phyloP scores from a whole-genome alignment of 768 basidiomycete genomes.

The Amanita phalloides region DNA sequence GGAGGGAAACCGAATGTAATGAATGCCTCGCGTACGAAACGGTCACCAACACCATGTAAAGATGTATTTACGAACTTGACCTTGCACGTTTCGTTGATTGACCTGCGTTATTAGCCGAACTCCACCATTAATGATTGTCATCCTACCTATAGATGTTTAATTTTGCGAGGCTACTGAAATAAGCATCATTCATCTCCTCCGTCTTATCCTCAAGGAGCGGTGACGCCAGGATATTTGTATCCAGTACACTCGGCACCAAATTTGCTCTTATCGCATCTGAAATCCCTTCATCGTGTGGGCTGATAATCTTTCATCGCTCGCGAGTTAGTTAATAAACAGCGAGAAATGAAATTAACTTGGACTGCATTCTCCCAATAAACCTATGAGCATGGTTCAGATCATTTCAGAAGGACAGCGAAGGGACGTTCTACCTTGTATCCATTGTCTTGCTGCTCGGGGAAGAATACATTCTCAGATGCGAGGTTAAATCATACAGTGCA shows the following conservation, averaged over 20 bases:
- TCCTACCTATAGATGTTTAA: constrained; percentile 19
- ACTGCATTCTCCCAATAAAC: constrained; percentile 89
- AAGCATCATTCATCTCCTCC: constrained; percentile 43
- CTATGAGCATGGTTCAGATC: constrained; percentile 21
- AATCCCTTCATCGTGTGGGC: constrained; percentile 75
- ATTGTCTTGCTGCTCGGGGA: constrained; percentile 55
- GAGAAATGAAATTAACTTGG: constrained; percentile 35
- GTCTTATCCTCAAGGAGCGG: constrained; percentile 46
- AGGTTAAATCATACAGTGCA: background rate
- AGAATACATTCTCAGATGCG: background rate
- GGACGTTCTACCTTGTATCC: constrained; percentile 60
- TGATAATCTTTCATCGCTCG: constrained; percentile 51
- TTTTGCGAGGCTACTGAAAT: constrained; percentile 34
- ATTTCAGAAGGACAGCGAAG: background rate
- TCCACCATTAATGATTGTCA: background rate
- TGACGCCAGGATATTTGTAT: constrained; percentile 24
- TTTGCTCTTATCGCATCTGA: constrained; percentile 52
- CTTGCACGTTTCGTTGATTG: constrained; percentile 23
- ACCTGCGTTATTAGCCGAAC: background rate
- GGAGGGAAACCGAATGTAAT: constrained; percentile 44
- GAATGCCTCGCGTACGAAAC: constrained; percentile 49
- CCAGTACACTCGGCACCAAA: constrained; percentile 42
- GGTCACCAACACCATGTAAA: constrained; percentile 82
- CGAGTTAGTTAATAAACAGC: background rate
- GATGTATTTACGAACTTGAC: constrained; percentile 77